Percentiles rank a stretch among this genome's conserved stretches.
phyloP scores from a whole-genome alignment of 805 yeast genomes.

The Starmerella vaccinii region DNA sequence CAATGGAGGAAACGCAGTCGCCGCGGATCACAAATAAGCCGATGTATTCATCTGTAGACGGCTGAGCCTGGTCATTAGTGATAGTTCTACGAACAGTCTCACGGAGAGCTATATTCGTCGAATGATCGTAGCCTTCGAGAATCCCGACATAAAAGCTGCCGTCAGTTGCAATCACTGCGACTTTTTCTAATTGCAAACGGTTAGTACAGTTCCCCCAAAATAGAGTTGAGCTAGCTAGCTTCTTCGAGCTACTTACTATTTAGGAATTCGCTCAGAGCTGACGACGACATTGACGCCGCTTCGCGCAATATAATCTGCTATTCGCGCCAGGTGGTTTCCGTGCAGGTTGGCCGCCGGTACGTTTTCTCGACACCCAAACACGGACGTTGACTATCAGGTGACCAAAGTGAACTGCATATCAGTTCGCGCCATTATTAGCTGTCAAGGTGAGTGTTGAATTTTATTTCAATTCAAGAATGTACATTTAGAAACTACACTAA shows the following conservation, averaged over 20 bases:
- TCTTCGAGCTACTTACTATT: constrained; percentile 22
- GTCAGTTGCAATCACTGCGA: constrained; percentile 31
- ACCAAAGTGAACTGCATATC: too few species aligned
- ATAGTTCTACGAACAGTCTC: constrained; percentile 27
- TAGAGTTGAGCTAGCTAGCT: neutral
- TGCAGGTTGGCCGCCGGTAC: neutral
- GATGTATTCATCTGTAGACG: constrained; percentile 23
- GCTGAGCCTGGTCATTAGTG: constrained; percentile 11
- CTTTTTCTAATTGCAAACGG: constrained; percentile 21
- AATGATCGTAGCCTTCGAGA: constrained; percentile 32
- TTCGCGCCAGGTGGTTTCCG: neutral
- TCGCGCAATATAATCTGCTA: neutral
- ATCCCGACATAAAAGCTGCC: constrained; percentile 30
- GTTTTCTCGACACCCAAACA: too few species aligned
- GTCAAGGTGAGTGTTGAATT: too few species aligned
- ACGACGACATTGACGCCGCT: constrained; percentile 12
- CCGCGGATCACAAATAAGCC: constrained; percentile 33
- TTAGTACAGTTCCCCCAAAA: constrained; percentile 13
- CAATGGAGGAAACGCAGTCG: constrained; percentile 31
- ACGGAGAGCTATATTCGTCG: constrained; percentile 31
- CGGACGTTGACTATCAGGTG: too few species aligned
- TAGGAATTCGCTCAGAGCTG: constrained; percentile 22
- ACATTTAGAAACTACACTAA: neutral
- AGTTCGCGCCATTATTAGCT: too few species aligned
- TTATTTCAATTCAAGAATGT: neutral